Evolutionary conservation across 768 basidiomycete genomes (phyloP).

Genomic region (Mycena vitilis): DNA sequence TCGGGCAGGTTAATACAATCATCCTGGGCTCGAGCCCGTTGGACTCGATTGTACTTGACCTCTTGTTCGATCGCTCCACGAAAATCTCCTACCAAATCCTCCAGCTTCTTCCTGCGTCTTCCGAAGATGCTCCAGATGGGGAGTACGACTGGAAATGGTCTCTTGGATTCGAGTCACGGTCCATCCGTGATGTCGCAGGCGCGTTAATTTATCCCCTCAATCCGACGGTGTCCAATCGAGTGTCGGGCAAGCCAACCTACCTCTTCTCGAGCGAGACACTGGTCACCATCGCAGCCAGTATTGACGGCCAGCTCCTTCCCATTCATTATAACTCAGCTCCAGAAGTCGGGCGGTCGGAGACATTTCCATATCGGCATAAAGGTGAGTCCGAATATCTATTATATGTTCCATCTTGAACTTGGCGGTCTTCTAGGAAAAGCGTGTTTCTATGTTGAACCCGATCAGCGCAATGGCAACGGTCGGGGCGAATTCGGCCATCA

Average conservation of each 20-base stretch:
- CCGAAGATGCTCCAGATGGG: not conserved
- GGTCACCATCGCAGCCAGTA: not conserved
- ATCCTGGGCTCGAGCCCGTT: not conserved
- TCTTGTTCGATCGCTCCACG: not conserved
- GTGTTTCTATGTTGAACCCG: conserved; percentile 9
- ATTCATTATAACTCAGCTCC: not conserved
- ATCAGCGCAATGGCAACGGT: not conserved
- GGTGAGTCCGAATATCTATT: no score
- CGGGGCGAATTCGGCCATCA: not conserved
- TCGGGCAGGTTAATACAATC: conserved; percentile 15
- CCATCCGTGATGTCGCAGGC: not conserved
- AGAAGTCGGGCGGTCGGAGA: not conserved
- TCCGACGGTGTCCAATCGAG: conserved; percentile 13
- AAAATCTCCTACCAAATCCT: conserved; percentile 19
- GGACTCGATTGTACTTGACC: conserved; percentile 10
- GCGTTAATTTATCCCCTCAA: conserved; percentile 14
- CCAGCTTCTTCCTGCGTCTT: not conserved
- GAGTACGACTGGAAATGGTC: conserved; percentile 21
- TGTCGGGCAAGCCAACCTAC: conserved; percentile 8
- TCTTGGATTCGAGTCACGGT: not conserved
- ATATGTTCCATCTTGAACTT: not conserved
- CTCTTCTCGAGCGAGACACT: conserved; percentile 8
- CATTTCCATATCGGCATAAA: conserved; percentile 4
- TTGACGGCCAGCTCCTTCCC: not conserved
- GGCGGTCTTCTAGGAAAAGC: conserved; percentile 11